A percentile compares a stretch with the other conserved stretches of the same genome.
Evolutionary conservation across 768 basidiomycete genomes (phyloP).

Genomic region (Cytidiella melzeri): DNA sequence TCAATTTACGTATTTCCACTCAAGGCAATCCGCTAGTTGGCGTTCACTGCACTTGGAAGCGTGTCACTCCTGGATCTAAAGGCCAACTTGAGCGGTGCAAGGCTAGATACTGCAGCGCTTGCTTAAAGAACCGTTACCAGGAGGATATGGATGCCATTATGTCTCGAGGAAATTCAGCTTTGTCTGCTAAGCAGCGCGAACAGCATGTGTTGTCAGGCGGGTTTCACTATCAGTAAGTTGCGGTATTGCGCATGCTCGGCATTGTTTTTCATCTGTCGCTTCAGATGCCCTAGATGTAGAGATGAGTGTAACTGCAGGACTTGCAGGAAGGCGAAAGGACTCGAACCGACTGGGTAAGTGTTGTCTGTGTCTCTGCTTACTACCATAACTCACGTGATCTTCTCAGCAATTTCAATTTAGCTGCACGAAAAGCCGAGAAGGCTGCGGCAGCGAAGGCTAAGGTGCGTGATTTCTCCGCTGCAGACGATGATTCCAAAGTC

Average conservation of each 20-base stretch:
- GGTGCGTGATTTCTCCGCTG: neutral
- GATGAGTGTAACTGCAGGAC: conserved; percentile 60
- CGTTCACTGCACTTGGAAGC: conserved; percentile 33
- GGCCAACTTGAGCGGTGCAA: conserved; percentile 40
- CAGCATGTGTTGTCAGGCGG: conserved; percentile 25
- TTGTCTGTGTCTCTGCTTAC: neutral
- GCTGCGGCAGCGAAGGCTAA: conserved; percentile 2
- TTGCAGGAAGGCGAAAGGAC: conserved; percentile 60
- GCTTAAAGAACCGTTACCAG: conserved; percentile 65
- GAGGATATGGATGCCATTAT: conserved; percentile 41
- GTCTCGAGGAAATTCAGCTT: conserved; percentile 7
- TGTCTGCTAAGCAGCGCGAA: conserved; percentile 15
- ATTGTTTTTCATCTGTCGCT: too few species aligned
- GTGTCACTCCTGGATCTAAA: conserved; percentile 6
- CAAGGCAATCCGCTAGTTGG: too few species aligned
- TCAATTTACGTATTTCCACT: too few species aligned
- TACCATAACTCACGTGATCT: neutral
- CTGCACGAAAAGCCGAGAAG: conserved; percentile 5
- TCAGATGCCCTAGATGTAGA: conserved; percentile 67
- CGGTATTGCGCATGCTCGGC: too few species aligned
- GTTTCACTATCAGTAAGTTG: conserved; percentile 51
- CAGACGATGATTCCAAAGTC: neutral
- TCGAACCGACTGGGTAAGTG: conserved; percentile 52
- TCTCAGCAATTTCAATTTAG: neutral
- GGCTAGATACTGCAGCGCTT: conserved; percentile 56